Conservation (phyloP, 2,329 filamentous ascomycete genomes). For the Aspergillus versicolor region DNA sequence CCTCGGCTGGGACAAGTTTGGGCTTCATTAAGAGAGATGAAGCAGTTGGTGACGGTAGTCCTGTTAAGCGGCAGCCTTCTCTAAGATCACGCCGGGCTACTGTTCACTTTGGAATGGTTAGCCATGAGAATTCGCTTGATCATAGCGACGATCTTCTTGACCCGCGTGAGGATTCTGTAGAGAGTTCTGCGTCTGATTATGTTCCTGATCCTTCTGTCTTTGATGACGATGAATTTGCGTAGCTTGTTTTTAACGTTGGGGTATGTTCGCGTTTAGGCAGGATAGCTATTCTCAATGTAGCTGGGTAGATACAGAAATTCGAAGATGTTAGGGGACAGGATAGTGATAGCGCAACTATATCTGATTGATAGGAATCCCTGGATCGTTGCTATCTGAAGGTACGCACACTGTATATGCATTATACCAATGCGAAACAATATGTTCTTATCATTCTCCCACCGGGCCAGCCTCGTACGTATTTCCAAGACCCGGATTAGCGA, state of each 20-base stretch:
- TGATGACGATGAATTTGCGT: constrained; percentile 8
- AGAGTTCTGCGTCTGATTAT: constrained; percentile 24
- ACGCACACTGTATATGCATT: background rate
- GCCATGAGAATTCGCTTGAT: constrained; percentile 12
- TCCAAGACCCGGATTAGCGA: background rate
- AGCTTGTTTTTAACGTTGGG: background rate
- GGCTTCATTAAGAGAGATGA: background rate
- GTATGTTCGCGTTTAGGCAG: background rate
- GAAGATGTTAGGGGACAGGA: too few species aligned
- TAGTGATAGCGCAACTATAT: too few species aligned
- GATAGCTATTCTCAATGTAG: background rate
- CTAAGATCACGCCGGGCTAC: background rate
- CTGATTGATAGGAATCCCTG: background rate
- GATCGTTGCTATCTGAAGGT: background rate
- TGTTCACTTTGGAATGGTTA: background rate
- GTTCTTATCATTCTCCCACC: too few species aligned
- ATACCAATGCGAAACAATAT: background rate
- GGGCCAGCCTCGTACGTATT: too few species aligned
- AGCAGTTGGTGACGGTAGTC: background rate
- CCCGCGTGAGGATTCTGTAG: constrained; percentile 6
- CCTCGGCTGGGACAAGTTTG: background rate
- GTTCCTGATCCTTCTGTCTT: constrained; percentile 14
- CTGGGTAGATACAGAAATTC: too few species aligned
- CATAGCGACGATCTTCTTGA: constrained; percentile 18
- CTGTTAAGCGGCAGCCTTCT: background rate